phyloP scores from a whole-genome alignment of 257 asterid genomes.

The Haberlea rhodopensis region DNA sequence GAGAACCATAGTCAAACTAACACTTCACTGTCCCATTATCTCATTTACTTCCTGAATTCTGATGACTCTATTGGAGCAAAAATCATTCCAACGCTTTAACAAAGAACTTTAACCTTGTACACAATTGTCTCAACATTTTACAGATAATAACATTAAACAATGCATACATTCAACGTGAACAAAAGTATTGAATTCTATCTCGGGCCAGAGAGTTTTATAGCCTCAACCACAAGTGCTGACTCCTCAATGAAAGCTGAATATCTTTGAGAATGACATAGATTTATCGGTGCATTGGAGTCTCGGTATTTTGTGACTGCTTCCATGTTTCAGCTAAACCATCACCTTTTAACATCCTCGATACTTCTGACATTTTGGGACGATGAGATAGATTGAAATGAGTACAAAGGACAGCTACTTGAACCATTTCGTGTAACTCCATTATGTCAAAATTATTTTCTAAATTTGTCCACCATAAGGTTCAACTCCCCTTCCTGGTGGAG shows the following conservation, averaged over 20 bases:
- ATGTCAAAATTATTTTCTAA: constrained; percentile 54
- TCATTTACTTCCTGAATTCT: no score
- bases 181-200: constrained; percentile 44
- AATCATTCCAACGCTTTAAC: no score
- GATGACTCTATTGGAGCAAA: no score
- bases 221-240: constrained; percentile 77
- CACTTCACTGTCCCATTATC: no score
- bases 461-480: constrained; percentile 66
- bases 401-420: constrained; percentile 76
- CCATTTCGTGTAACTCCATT: constrained; percentile 77
- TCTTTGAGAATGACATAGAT: constrained; percentile 61
- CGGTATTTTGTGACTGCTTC: constrained; percentile 72
- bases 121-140: no score
- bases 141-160: no score
- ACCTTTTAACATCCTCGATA: constrained; percentile 90
- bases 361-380: constrained; percentile 92
- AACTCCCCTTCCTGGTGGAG: constrained; percentile 80
- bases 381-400: constrained; percentile 76
- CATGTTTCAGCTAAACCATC: constrained; percentile 87
- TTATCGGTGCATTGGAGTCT: constrained; percentile 51
- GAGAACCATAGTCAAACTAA: no score
- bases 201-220: constrained; percentile 94
- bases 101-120: background rate
- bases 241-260: constrained; percentile 79
- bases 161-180: no score